A percentile compares a stretch with the other conserved stretches of the same genome.
phyloP scores from a whole-genome alignment of 371 early-diverging fungal species.

The Entomophthora muscae region DNA sequence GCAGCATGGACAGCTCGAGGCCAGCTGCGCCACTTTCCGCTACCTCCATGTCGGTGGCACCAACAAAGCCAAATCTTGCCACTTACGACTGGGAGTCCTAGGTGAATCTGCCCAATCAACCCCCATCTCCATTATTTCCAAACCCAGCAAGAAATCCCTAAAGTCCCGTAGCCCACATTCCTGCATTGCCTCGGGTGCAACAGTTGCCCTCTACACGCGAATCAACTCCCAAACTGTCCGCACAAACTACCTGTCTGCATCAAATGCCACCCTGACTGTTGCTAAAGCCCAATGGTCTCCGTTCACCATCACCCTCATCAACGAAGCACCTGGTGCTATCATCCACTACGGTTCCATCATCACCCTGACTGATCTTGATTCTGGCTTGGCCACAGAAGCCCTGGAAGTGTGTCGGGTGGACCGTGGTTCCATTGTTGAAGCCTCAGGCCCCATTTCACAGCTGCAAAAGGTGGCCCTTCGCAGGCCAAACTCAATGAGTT shows the following conservation, averaged over 20 bases:
- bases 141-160: conserved; percentile 69
- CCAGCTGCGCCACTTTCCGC: conserved; percentile 32
- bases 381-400: neutral
- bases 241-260: conserved; percentile 42
- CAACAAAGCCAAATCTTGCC: conserved; percentile 58
- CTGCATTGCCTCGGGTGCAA: conserved; percentile 42
- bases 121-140: conserved; percentile 62
- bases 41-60: conserved; percentile 57
- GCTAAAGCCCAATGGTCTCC: neutral
- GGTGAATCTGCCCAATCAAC: conserved; percentile 19
- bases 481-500: neutral
- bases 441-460: neutral
- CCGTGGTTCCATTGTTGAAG: neutral
- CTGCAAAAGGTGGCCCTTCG: neutral
- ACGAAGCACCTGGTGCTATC: neutral
- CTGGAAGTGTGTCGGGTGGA: neutral
- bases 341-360: neutral
- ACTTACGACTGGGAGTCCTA: conserved; percentile 33
- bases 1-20: conserved; percentile 28
- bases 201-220: conserved; percentile 20
- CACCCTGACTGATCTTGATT: neutral
- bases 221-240: conserved; percentile 61
- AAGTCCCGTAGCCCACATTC: conserved; percentile 48
- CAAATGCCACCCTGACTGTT: neutral
- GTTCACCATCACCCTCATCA: neutral